Evolutionary conservation across 2,329 filamentous ascomycete species (phyloP).

Genomic region (Gaeumannomyces sp.): DNA sequence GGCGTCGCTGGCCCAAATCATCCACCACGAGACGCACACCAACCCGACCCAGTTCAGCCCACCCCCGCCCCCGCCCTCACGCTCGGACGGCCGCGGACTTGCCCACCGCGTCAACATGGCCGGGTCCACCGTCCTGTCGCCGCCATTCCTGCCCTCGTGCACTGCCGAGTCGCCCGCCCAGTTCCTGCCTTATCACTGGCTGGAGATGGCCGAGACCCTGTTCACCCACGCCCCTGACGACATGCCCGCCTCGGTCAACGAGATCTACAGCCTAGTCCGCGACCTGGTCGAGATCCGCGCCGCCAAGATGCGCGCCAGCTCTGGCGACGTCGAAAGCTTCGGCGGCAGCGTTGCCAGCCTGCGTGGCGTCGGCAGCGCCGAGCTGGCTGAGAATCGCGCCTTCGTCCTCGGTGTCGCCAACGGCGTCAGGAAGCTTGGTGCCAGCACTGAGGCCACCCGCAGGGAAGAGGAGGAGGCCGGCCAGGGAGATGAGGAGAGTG

Average conservation of each 20-base stretch:
- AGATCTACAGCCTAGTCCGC: conserved; percentile 67
- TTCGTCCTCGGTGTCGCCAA: conserved; percentile 86
- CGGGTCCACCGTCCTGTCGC: conserved; percentile 38
- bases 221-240: conserved; percentile 82
- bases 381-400: conserved; percentile 77
- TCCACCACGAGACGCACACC: conserved; percentile 74
- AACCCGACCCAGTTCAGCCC: conserved; percentile 68
- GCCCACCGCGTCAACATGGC: conserved; percentile 28
- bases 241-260: conserved; percentile 60
- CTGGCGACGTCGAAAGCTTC: conserved; percentile 57
- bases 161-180: conserved; percentile 62
- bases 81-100: conserved; percentile 40
- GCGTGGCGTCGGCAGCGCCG: conserved; percentile 82
- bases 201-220: conserved; percentile 82
- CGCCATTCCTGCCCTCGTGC: conserved; percentile 75
- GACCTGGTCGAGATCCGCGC: conserved; percentile 84
- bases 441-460: conserved; percentile 69
- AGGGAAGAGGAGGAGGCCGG: conserved; percentile 64
- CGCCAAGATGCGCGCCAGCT: conserved; percentile 62
- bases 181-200: conserved; percentile 88
- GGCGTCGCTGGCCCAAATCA: conserved; percentile 66
- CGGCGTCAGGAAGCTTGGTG: conserved; percentile 75
- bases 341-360: conserved; percentile 64
- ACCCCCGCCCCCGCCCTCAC: conserved; percentile 59
- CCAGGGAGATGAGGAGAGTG: conserved; percentile 52